Percentiles rank a stretch among this genome's conserved stretches.
Evolutionary conservation across 805 yeast species (phyloP).

Genomic region (Metschnikowia sp.): DNA sequence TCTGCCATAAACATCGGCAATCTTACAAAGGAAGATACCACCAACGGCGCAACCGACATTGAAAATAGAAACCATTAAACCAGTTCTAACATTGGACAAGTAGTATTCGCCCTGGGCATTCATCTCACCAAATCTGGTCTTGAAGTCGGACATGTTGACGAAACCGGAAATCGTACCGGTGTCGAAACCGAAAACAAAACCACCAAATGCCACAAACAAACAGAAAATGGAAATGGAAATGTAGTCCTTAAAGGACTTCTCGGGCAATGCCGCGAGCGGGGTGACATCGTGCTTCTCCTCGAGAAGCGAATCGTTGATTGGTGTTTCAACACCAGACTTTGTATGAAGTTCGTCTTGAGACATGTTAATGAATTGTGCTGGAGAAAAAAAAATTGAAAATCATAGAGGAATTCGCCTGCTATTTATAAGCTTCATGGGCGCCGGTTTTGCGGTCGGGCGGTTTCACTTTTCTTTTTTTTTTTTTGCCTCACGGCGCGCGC

Average conservation of each 20-base stretch:
- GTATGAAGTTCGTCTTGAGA: constrained; percentile 21
- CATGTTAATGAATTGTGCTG: constrained; percentile 12
- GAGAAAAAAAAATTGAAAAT: background rate
- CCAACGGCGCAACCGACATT: constrained; percentile 74
- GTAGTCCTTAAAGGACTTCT: constrained; percentile 33
- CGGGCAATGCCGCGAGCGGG: constrained; percentile 22
- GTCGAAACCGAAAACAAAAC: constrained; percentile 75
- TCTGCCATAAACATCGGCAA: constrained; percentile 61
- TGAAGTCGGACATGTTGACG: constrained; percentile 57
- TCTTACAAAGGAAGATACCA: constrained; percentile 54
- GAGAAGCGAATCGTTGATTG: constrained; percentile 25
- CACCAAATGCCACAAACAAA: constrained; percentile 65
- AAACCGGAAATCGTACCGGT: constrained; percentile 77
- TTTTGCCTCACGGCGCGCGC: background rate
- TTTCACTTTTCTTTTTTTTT: constrained; percentile 2
- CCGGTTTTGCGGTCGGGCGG: background rate
- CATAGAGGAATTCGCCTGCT: background rate
- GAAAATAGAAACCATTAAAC: constrained; percentile 54
- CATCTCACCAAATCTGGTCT: constrained; percentile 48
- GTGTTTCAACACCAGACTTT: constrained; percentile 32
- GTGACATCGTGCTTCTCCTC: constrained; percentile 18
- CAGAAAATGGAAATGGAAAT: constrained; percentile 46
- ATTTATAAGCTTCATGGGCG: constrained; percentile 9
- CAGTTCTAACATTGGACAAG: constrained; percentile 47
- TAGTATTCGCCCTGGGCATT: constrained; percentile 37